A percentile compares a stretch with the other conserved stretches of the same genome.
Conservation (phyloP, 352 stramenopile genomes). For the Paralagenidium karlingii region DNA sequence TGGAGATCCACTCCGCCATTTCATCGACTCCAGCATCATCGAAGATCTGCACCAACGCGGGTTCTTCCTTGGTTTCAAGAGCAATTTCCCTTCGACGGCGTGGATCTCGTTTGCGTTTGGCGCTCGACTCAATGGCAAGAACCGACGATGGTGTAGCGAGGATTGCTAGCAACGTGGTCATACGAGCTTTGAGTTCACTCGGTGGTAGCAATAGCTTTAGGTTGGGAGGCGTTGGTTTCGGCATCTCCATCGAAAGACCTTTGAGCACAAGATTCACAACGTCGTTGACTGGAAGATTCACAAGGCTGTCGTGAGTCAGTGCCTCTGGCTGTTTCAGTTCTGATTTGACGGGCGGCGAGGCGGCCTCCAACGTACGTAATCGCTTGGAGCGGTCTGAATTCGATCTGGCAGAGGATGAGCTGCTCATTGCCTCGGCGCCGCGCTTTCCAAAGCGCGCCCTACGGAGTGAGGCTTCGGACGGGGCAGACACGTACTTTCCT, state of each 20-base stretch:
- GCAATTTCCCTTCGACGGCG: slow-evolving; percentile 24
- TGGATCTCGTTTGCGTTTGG: slow-evolving; percentile 56
- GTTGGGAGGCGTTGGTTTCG: slow-evolving; percentile 23
- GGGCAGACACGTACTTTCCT: slow-evolving; percentile 57
- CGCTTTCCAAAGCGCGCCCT: slow-evolving; percentile 55
- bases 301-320: slow-evolving; percentile 51
- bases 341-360: slow-evolving; percentile 2
- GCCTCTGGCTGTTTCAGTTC: neutral
- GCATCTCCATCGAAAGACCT: slow-evolving; percentile 48
- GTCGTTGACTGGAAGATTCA: slow-evolving; percentile 57
- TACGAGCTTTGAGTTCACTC: slow-evolving; percentile 61
- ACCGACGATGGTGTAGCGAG: slow-evolving; percentile 68
- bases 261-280: slow-evolving; percentile 65
- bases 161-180: slow-evolving; percentile 31
- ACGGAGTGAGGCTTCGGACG: slow-evolving; percentile 49
- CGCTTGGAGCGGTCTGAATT: slow-evolving; percentile 4
- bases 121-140: slow-evolving; percentile 51
- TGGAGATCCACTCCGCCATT: slow-evolving; percentile 65
- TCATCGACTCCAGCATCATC: slow-evolving; percentile 48
- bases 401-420: too few species aligned
- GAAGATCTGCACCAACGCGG: slow-evolving; percentile 48
- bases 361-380: slow-evolving; percentile 6
- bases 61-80: slow-evolving; percentile 19
- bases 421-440: slow-evolving; percentile 37
- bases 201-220: slow-evolving; percentile 51